phyloP scores from a whole-genome alignment of 495 filamentous ascomycete genomes.

The Neurospora intermedia region DNA sequence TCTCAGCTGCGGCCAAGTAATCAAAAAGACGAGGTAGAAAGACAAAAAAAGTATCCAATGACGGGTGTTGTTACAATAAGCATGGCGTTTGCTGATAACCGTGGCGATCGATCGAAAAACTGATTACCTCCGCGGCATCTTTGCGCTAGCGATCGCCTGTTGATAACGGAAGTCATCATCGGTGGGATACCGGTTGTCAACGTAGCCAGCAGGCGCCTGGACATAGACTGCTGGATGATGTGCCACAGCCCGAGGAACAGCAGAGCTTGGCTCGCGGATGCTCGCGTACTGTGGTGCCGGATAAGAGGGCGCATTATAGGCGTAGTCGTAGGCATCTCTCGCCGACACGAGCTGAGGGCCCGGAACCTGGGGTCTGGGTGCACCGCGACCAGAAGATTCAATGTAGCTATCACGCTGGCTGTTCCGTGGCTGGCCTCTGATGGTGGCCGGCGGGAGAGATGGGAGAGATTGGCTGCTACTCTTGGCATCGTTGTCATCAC shows the following conservation, averaged over 20 bases:
- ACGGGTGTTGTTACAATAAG: not conserved
- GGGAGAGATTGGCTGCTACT: slow-evolving; percentile 11
- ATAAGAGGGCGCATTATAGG: slow-evolving; percentile 9
- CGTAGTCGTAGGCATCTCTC: slow-evolving; percentile 7
- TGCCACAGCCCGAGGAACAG: slow-evolving; percentile 4
- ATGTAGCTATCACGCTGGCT: slow-evolving; percentile 25
- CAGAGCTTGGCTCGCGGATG: slow-evolving; percentile 11
- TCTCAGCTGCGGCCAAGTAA: slow-evolving; percentile 1
- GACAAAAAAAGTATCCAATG: not conserved
- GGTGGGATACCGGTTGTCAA: slow-evolving; percentile 4
- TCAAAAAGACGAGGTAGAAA: not conserved
- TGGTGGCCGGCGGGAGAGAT: slow-evolving; percentile 3
- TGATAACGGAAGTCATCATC: slow-evolving; percentile 13
- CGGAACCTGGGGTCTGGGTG: slow-evolving; percentile 14
- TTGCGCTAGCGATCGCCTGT: not conserved
- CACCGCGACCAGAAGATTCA: slow-evolving; percentile 22
- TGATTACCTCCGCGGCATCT: not conserved
- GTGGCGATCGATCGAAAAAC: not conserved
- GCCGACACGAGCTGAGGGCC: slow-evolving; percentile 4
- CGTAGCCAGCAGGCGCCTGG: slow-evolving; percentile 1
- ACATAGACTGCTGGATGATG: slow-evolving; percentile 20
- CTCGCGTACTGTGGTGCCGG: slow-evolving; percentile 9
- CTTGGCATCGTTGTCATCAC: slow-evolving; percentile 22
- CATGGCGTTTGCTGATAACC: not conserved
- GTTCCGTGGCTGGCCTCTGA: slow-evolving; percentile 7